These are phyloP conservation scores for Gaeumannomyces sp. DNA, from an alignment of 2,329 filamentous ascomycete species.

Conservation along the genomic window DNA sequence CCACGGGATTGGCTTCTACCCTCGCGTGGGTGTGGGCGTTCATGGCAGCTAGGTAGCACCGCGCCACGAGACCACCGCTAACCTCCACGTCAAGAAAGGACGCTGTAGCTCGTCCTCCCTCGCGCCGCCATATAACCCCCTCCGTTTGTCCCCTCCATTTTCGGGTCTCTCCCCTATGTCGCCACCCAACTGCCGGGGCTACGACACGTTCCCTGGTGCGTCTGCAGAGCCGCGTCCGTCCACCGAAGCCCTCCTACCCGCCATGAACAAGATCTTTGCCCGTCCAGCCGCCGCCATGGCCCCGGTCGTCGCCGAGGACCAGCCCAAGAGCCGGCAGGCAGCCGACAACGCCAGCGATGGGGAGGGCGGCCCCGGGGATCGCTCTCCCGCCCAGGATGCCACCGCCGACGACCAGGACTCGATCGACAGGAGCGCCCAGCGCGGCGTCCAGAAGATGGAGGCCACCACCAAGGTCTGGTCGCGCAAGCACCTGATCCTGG, in stretches of 20 bases:
- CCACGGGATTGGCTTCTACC: too few species aligned
- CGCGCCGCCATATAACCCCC: background rate
- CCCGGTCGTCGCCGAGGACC: background rate
- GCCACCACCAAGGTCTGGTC: constrained; percentile 40
- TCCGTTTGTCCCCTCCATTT: background rate
- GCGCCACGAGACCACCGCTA: background rate
- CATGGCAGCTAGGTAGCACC: too few species aligned
- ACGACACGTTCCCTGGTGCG: background rate
- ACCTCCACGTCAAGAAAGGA: background rate
- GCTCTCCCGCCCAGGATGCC: background rate
- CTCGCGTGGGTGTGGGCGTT: too few species aligned
- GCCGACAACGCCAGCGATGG: background rate
- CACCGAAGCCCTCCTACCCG: background rate
- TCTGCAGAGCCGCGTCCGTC: background rate
- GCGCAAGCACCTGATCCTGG: constrained; percentile 31
- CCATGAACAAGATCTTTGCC: background rate
- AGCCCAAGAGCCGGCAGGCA: background rate
- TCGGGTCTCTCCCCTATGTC: background rate
- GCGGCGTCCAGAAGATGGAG: constrained; percentile 42
- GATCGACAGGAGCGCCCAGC: constrained; percentile 30
- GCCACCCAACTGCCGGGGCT: background rate
- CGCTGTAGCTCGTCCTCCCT: too few species aligned
- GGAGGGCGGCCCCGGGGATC: background rate
- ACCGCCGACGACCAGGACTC: constrained; percentile 24
- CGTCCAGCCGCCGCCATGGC: background rate